Base-by-base conservation (phyloP, 225 moss, liverwort and hornwort species). In the Thuidium tamariscinum region DNA sequence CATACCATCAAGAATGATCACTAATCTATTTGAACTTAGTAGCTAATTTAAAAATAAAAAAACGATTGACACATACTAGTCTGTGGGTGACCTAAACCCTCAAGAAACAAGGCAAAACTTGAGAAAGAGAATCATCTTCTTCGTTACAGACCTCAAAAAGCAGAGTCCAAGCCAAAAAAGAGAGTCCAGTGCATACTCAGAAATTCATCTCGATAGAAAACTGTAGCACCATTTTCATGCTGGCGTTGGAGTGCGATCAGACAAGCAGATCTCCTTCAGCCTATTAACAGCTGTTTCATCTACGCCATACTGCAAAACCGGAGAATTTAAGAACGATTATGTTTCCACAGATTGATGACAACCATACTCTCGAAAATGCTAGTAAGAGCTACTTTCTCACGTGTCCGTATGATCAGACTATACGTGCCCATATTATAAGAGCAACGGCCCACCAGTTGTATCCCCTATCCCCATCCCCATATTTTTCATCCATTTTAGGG, bases 211-310 rank as follows among this genome's bases (percentile, higher is more conserved):
- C 15, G 65, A 11, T 56, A 32, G 34, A 62, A 62, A 32, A 44
- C 7, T 22, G 57, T 20, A 48, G 73, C 30, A 61, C 22, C 81
- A 69, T 67, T 39, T 72, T 87, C 85, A 91, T 55, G 80, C 39
- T 66, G 82, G 82, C 63, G 55, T 79, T 73, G 69, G 81, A 84
- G 48, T 77, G 73, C 34, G 57, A 82, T 88, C 88, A 64, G 22
- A 39, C 44, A 76, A 82, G 64, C 91, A 92, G 56, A 92, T 89
- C 19, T 88, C 75, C 82, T 89, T 88, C 86, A 92, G 78, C 84
- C 36, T 59, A 82, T 84, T 84, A 67, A 89, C 91, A 82, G 92
- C 89, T 66, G 77, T 81, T 86, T 88, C 91, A 81, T 89, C 92
- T 68, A 89, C 84, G 68, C 88, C 91, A 84, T 92, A 92, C 92